Base-by-base conservation (phyloP, 2,329 filamentous ascomycete genomes). In the Colletotrichum tabaci region DNA sequence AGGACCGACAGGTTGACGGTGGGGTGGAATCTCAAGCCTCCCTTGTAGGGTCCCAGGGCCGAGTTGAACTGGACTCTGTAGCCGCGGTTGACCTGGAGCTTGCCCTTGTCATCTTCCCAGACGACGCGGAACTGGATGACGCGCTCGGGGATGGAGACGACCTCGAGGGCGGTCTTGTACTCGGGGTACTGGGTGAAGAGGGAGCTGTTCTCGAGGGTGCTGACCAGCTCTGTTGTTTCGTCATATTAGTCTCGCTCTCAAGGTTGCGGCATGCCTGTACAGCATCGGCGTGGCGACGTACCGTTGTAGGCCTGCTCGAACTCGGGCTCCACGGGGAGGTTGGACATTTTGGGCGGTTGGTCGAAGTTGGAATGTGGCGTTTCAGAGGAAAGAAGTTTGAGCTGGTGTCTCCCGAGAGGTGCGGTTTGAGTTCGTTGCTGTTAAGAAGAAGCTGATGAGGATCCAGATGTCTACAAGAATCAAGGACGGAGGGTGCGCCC, bases 21-120 rank as follows among this genome's bases (percentile, higher is more conserved):
- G 74, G 96, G 96, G 84, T 99, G 96, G 85, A 99, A 94, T 77
- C 96, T 90, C 77, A 98, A 91, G 82, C 96, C 96, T 76, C 96
- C 96, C 90, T 98, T 98, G 92, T 98, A 98, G 64, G 96, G 96
- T 69, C 96, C 96, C 26, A 98, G 92, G 56, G 96, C 95, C 58
- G 94, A 97, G 91, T 98, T 99, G 91, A 97, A 98, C 86, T 98
- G 96, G 60, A 99, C 96, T 79, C 96, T 93, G 89, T 98, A 99
- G 79, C 99, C 96, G 75, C 94, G 92, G 91, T 98, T 98, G 85
- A 98, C 92, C 85, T 97, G 93, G 78, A 95, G 88, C 81, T 94
- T 82, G 85, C 93, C 93, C 84, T 94, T 92, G 89, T 98, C 96
- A 83, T 98, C 91, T 85, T 98, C 95, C 96, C 96, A 98, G 81